phyloP scores from a whole-genome alignment of 225 moss, liverwort and hornwort genomes.

The Climacium dendroides region DNA sequence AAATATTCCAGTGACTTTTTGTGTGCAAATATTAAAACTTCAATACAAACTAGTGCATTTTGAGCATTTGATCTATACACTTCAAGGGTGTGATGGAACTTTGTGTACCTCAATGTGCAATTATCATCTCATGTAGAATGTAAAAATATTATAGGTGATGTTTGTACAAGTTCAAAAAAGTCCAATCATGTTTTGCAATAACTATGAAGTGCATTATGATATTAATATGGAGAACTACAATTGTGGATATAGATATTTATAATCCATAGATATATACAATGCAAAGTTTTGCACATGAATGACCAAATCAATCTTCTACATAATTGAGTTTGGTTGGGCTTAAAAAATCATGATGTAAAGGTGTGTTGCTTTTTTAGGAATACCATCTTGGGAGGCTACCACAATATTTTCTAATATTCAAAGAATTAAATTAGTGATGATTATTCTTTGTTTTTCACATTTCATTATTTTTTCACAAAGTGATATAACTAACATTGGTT shows the following conservation, averaged over 20 bases:
- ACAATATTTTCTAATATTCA: too few species aligned
- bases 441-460: too few species aligned
- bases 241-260: not conserved
- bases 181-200: not conserved
- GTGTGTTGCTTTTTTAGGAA: too few species aligned
- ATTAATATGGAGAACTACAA: not conserved
- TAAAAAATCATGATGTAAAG: not conserved
- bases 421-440: too few species aligned
- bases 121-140: not conserved
- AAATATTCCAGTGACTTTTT: not conserved
- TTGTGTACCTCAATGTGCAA: not conserved
- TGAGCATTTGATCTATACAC: not conserved
- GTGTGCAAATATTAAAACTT: not conserved
- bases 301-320: not conserved
- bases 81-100: not conserved
- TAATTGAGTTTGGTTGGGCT: not conserved
- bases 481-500: too few species aligned
- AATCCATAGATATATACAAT: not conserved
- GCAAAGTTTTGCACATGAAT: not conserved
- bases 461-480: too few species aligned
- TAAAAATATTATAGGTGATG: not conserved
- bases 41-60: not conserved
- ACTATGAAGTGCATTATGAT: not conserved
- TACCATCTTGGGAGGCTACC: accelerated
- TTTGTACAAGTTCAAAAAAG: not conserved